phyloP scores from a whole-genome alignment of 2,329 filamentous ascomycete genomes.

The Chaetomium strumarium region DNA sequence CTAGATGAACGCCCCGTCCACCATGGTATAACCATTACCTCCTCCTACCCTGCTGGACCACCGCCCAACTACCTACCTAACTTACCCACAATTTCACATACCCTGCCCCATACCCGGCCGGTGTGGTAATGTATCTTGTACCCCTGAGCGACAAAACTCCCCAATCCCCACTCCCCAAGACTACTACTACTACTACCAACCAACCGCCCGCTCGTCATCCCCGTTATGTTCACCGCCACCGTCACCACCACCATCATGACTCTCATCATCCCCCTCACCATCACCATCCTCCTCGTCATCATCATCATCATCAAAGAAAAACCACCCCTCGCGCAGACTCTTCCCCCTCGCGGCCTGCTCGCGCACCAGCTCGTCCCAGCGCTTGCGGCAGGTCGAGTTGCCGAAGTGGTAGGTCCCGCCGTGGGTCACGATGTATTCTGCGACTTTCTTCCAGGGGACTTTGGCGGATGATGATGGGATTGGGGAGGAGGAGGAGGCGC shows the following conservation, averaged over 20 bases:
- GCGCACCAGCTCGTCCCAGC: conserved; percentile 45
- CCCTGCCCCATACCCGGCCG: too few species aligned
- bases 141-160: too few species aligned
- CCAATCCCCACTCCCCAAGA: too few species aligned
- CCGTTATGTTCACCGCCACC: too few species aligned
- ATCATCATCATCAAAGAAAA: conserved; percentile 11
- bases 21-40: too few species aligned
- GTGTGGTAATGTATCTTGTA: too few species aligned
- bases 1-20: background rate
- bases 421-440: conserved; percentile 44
- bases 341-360: conserved; percentile 3
- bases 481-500: background rate
- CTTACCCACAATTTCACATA: too few species aligned
- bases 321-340: background rate
- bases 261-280: background rate
- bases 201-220: too few species aligned
- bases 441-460: conserved; percentile 53
- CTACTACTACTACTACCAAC: too few species aligned
- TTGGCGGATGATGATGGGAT: conserved; percentile 25
- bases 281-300: background rate
- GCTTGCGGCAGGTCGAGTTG: conserved; percentile 52
- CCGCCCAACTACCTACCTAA: too few species aligned
- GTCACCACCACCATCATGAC: background rate
- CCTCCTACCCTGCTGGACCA: too few species aligned
- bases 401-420: conserved; percentile 56